Percentiles rank a stretch among this genome's conserved stretches.
Evolutionary conservation across 768 basidiomycete species (phyloP).

Genomic region (Cyclocybe aegerita): DNA sequence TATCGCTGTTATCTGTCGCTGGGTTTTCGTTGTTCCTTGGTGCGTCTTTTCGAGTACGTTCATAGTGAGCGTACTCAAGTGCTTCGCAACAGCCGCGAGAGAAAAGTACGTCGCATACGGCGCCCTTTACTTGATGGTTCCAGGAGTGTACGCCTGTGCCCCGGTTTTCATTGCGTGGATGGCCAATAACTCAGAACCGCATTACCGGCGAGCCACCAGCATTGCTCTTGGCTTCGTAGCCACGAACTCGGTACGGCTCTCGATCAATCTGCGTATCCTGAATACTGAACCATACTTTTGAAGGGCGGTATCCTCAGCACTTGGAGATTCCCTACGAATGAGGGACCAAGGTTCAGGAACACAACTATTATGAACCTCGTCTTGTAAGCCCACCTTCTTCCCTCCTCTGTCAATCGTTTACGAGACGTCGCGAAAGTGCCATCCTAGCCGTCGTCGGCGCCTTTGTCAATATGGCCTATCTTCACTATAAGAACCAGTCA

Average conservation of each 20-base stretch:
- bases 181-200: constrained; percentile 37
- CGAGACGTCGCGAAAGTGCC: constrained; percentile 16
- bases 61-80: background rate
- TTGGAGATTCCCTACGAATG: constrained; percentile 37
- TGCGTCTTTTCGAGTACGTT: constrained; percentile 8
- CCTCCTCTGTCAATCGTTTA: background rate
- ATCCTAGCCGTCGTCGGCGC: constrained; percentile 22
- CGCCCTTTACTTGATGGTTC: constrained; percentile 32
- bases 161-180: constrained; percentile 34
- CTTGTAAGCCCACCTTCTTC: constrained; percentile 26
- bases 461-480: constrained; percentile 23
- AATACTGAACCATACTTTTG: constrained; percentile 1
- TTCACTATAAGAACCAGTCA: constrained; percentile 26
- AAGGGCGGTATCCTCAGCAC: constrained; percentile 40
- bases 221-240: constrained; percentile 33
- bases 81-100: constrained; percentile 16
- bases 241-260: constrained; percentile 28
- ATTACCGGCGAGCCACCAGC: constrained; percentile 35
- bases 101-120: constrained; percentile 29
- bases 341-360: constrained; percentile 33
- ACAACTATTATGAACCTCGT: constrained; percentile 35
- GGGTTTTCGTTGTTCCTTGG: constrained; percentile 31
- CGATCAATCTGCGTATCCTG: constrained; percentile 5
- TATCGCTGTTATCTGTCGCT: constrained; percentile 23
- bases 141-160: constrained; percentile 29